Percentiles rank a stretch among this genome's conserved stretches.
phyloP scores from a whole-genome alignment of 345 rosid genomes.

The Arabis hirsuta region DNA sequence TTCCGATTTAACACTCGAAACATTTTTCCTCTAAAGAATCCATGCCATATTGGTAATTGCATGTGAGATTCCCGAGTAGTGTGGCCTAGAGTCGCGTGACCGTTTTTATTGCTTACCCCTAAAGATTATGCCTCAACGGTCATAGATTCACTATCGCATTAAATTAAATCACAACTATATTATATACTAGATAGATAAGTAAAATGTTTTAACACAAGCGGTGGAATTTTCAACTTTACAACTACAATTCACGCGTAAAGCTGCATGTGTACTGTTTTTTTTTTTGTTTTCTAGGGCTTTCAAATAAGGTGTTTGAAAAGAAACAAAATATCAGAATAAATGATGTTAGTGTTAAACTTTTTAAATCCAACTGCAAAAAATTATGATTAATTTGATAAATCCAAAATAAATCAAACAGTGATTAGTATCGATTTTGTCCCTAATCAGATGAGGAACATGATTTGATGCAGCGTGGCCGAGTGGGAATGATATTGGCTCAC shows the following conservation, averaged over 20 bases:
- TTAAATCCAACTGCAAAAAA: slow-evolving; percentile 12
- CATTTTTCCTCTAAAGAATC: slow-evolving; percentile 28
- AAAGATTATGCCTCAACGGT: slow-evolving; percentile 45
- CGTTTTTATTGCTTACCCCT: slow-evolving; percentile 43
- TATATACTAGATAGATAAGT: slow-evolving; percentile 9
- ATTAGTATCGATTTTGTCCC: slow-evolving; percentile 30
- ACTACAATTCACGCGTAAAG: slow-evolving; percentile 37
- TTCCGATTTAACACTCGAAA: slow-evolving; percentile 24
- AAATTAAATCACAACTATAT: slow-evolving; percentile 29
- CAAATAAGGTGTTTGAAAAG: slow-evolving; percentile 12
- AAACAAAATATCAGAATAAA: slow-evolving; percentile 19
- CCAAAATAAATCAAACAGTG: slow-evolving; percentile 25
- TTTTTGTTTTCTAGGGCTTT: neutral
- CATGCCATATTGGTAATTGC: slow-evolving; percentile 37
- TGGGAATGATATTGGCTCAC: slow-evolving; percentile 36
- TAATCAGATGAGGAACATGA: slow-evolving; percentile 40
- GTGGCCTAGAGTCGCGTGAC: slow-evolving; percentile 46
- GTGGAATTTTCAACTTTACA: slow-evolving; percentile 39
- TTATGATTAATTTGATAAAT: slow-evolving; percentile 33
- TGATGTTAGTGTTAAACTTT: neutral
- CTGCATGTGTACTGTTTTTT: slow-evolving; percentile 31
- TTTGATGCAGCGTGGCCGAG: slow-evolving; percentile 45
- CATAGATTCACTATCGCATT: slow-evolving; percentile 40
- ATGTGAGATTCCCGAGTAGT: slow-evolving; percentile 46
- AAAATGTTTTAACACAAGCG: slow-evolving; percentile 19